These are phyloP conservation scores for Gossypium schwendimanii DNA, from an alignment of 441 rosid species.

Conservation along the genomic window DNA sequence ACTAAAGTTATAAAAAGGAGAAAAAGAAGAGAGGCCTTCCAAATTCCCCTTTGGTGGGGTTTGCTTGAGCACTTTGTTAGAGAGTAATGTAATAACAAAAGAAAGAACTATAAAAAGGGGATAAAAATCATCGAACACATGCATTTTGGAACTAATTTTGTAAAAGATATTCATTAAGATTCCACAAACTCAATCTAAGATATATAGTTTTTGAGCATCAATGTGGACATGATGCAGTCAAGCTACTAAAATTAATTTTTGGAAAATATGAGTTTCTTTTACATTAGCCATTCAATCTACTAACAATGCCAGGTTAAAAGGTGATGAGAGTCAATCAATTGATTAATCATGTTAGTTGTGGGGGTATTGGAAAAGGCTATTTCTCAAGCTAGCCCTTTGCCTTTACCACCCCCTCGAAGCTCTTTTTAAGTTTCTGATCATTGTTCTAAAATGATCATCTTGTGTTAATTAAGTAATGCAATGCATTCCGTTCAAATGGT, in stretches of 20 bases:
- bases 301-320: slow-evolving; percentile 6
- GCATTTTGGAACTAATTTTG: slow-evolving; percentile 11
- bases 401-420: slow-evolving; percentile 10
- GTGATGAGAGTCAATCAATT: slow-evolving; percentile 14
- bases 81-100: slow-evolving; percentile 24
- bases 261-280: not conserved
- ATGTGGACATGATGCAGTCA: not conserved
- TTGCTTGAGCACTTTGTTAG: slow-evolving; percentile 28
- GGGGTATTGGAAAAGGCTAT: slow-evolving; percentile 23
- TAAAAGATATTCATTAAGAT: slow-evolving; percentile 16
- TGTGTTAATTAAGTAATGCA: slow-evolving; percentile 13
- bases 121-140: slow-evolving; percentile 21
- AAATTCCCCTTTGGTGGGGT: slow-evolving; percentile 45
- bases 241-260: not conserved
- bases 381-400: not conserved
- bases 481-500: slow-evolving; percentile 39
- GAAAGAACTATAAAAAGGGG: slow-evolving; percentile 19
- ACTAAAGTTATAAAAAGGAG: slow-evolving; percentile 20
- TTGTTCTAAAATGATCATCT: slow-evolving; percentile 5
- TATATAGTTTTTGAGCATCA: not conserved
- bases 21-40: slow-evolving; percentile 27
- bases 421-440: slow-evolving; percentile 23
- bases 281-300: slow-evolving; percentile 3
- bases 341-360: slow-evolving; percentile 25
- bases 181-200: slow-evolving; percentile 10